phyloP scores from a whole-genome alignment of 768 basidiomycete genomes.

The Psilocybe tampanensis region DNA sequence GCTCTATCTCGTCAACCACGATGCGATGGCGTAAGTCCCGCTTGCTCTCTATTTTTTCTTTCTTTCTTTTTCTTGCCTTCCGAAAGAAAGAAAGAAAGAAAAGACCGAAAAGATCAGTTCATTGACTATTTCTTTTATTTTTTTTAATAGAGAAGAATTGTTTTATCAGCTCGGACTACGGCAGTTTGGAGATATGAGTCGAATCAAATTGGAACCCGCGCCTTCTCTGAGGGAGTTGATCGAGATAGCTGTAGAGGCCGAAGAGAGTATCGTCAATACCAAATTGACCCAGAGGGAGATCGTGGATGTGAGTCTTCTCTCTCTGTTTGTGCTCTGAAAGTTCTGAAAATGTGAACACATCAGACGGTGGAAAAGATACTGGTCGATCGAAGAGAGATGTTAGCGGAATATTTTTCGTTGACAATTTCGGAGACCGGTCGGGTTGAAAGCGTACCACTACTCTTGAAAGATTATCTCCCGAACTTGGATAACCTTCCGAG shows the following conservation, averaged over 20 bases:
- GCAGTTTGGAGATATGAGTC: constrained; percentile 85
- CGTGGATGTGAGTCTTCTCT: constrained; percentile 55
- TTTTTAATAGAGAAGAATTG: constrained; percentile 72
- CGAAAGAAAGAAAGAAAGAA: background rate
- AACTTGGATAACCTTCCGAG: constrained; percentile 88
- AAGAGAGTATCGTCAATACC: constrained; percentile 56
- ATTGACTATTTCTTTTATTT: background rate
- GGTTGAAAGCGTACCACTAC: constrained; percentile 78
- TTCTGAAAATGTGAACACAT: no score
- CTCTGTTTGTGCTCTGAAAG: no score
- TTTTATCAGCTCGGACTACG: constrained; percentile 93
- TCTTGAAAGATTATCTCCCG: constrained; percentile 87
- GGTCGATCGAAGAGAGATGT: constrained; percentile 72
- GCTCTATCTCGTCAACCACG: constrained; percentile 88
- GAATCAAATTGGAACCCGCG: constrained; percentile 81
- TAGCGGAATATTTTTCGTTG: constrained; percentile 89
- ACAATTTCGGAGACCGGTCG: constrained; percentile 65
- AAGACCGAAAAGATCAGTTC: no score
- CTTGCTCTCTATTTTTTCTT: background rate
- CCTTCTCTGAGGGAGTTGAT: constrained; percentile 73
- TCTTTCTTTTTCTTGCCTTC: background rate
- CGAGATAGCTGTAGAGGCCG: constrained; percentile 76
- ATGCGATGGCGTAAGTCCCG: constrained; percentile 71
- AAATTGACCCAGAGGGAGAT: constrained; percentile 63
- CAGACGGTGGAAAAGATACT: constrained; percentile 71